Evolutionary conservation across 768 basidiomycete genomes (phyloP).

Genomic region (Cytidiella melzeri): DNA sequence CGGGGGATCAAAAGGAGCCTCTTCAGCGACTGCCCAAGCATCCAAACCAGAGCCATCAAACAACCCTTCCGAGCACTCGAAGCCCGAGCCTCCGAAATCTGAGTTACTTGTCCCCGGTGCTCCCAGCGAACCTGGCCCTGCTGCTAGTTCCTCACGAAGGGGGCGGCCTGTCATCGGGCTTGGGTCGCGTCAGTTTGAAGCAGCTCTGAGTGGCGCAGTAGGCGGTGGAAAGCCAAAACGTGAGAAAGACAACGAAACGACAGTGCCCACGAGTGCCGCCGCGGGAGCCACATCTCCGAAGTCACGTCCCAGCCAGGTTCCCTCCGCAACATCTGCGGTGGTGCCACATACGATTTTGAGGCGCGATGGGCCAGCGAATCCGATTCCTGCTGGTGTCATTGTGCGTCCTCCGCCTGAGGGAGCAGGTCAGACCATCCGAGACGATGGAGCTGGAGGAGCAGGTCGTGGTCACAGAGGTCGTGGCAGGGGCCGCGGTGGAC

Average conservation of each 20-base stretch:
- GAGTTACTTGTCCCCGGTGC: slow-evolving; percentile 13
- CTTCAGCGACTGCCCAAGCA: slow-evolving; percentile 5
- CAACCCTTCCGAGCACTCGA: slow-evolving; percentile 6
- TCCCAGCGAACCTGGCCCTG: slow-evolving; percentile 13
- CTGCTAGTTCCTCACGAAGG: slow-evolving; percentile 34
- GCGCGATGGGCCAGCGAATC: slow-evolving; percentile 1
- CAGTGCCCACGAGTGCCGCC: background rate
- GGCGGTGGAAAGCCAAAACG: slow-evolving; percentile 23
- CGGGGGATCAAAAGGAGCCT: slow-evolving; percentile 9
- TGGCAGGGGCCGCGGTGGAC: slow-evolving; percentile 18
- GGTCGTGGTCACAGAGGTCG: slow-evolving; percentile 6
- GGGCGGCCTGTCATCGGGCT: slow-evolving; percentile 56
- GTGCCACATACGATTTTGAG: slow-evolving; percentile 1
- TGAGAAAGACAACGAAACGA: slow-evolving; percentile 29
- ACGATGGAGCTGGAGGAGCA: slow-evolving; percentile 10
- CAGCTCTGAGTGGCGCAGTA: slow-evolving; percentile 58
- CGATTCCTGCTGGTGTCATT: background rate
- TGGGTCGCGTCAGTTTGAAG: slow-evolving; percentile 65
- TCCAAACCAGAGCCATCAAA: background rate
- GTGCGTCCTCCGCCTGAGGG: slow-evolving; percentile 10
- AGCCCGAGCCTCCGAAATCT: slow-evolving; percentile 18
- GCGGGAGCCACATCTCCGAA: background rate
- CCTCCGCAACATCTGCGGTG: background rate
- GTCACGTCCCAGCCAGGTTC: background rate
- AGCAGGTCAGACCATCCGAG: slow-evolving; percentile 12